Conservation (phyloP, 2,329 filamentous ascomycete genomes). For the Didymella sp. region DNA sequence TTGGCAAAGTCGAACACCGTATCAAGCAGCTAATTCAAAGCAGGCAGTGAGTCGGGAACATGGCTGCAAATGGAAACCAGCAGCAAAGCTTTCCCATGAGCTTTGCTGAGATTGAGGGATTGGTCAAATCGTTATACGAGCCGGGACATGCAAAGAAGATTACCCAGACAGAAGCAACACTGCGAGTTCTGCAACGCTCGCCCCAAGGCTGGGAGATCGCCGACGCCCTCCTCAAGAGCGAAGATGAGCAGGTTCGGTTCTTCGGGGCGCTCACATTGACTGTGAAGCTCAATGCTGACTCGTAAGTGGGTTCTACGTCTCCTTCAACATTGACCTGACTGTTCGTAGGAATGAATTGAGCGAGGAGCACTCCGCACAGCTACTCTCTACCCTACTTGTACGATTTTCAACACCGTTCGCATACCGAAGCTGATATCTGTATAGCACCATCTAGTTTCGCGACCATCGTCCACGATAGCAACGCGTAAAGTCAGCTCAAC, state of each 20-base stretch:
- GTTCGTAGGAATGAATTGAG: conserved; percentile 35
- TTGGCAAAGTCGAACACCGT: neutral
- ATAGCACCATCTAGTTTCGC: conserved; percentile 42
- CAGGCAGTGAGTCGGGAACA: conserved; percentile 3
- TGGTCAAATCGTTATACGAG: conserved; percentile 61
- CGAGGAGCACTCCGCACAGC: conserved; percentile 45
- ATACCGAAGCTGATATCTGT: neutral
- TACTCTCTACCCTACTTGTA: conserved; percentile 49
- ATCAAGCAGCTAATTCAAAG: neutral
- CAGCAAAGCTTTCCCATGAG: conserved; percentile 36
- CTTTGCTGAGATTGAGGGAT: conserved; percentile 49
- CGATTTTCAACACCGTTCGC: neutral
- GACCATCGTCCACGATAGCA: conserved; percentile 63
- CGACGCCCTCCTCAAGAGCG: conserved; percentile 72
- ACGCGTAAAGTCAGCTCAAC: conserved; percentile 79
- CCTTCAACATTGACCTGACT: conserved; percentile 14
- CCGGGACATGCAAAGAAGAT: conserved; percentile 56
- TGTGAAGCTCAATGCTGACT: conserved; percentile 92
- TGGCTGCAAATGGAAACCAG: conserved; percentile 12
- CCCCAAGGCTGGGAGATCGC: conserved; percentile 86
- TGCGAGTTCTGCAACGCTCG: conserved; percentile 81
- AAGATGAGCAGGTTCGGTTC: conserved; percentile 81
- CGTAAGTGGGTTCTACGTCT: conserved; percentile 58
- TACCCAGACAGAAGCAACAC: conserved; percentile 69
- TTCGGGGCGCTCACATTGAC: conserved; percentile 93